Evolutionary conservation across 2,329 filamentous ascomycete species (phyloP).

Genomic region (Hymenoscyphus occultus): DNA sequence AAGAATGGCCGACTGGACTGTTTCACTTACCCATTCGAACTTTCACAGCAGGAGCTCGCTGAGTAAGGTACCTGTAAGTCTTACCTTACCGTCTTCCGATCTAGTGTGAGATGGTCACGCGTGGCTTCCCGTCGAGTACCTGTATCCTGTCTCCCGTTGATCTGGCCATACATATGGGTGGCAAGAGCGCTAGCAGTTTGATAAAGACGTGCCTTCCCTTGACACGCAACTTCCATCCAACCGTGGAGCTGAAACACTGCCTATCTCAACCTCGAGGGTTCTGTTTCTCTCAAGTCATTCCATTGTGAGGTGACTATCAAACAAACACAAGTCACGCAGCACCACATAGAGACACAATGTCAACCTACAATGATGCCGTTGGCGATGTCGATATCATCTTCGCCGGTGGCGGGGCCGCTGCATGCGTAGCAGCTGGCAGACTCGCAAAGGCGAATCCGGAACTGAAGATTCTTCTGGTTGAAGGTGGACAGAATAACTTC

Average conservation of each 20-base stretch:
- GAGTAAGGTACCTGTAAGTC: too few species aligned
- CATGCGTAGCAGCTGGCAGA: constrained; percentile 48
- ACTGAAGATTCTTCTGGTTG: constrained; percentile 51
- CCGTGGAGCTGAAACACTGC: not conserved
- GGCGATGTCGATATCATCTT: constrained; percentile 51
- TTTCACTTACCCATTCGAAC: too few species aligned
- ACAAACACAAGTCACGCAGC: not conserved
- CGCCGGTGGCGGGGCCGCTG: constrained; percentile 49
- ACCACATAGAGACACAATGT: constrained; percentile 22
- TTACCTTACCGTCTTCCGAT: too few species aligned
- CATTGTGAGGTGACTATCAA: not conserved
- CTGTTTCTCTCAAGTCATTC: not conserved
- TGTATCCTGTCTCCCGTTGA: too few species aligned
- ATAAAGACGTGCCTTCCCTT: not conserved
- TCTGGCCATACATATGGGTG: too few species aligned
- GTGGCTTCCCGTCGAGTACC: too few species aligned
- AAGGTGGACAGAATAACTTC: constrained; percentile 52
- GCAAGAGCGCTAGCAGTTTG: too few species aligned
- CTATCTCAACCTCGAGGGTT: not conserved
- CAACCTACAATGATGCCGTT: constrained; percentile 27
- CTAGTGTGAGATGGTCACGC: too few species aligned
- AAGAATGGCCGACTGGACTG: too few species aligned
- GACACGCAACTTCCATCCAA: not conserved
- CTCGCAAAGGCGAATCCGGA: constrained; percentile 49
- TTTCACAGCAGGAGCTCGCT: too few species aligned